Evolutionary conservation across 768 basidiomycete species (phyloP), one percentile per base, ranked within the genome.

Genomic region (Termitomyces bulborhizus): DNA sequence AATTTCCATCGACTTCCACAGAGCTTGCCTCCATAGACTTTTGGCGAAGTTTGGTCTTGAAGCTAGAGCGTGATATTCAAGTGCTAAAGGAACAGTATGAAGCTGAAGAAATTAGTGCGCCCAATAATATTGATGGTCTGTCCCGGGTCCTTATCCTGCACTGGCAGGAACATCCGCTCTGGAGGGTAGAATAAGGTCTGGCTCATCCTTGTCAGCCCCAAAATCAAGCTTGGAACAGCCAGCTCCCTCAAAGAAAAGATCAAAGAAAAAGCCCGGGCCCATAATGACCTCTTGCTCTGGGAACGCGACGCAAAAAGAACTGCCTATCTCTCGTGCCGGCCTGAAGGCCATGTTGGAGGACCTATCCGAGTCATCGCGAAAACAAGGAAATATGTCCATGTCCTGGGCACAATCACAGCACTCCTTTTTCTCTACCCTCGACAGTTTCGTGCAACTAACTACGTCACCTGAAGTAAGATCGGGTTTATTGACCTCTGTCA

Each of bases 11-110:
- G 5, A 60, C 65, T 15, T 54, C 64, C 15, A 43, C 56, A 39
- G 55, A 65, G 31, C 57, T 63, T 46, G 59, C 54, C 41, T 31
- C 57, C 18, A 68, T 69, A 12, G 56, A 57, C 13, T 62, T 61
- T 29, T 81, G 79, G 79, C 72, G 71, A 44, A 67, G 60, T 5
- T 71, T 70, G 52, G 79, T 73, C 1, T 63, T 76, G n/a, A 61
- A 65, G 24, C 62, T 81, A 24, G 79, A 81, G 55, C 67, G 60
- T 47, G 68, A 78, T 31, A 59, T 72, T 36, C 63, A 64, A 8
- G 62, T 59, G 6, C 64, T 83, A 48, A 69, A 73, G 56, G 66
- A 64, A 51, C 68, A 72, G 56, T 72, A 74, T 43, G 77, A 79
- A 8, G 62, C 64, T 1, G 73, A 76, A 57, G 72, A 69, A 60